These are phyloP conservation scores for Pleurotus tuber-regium DNA, from an alignment of 768 basidiomycete species.

Conservation along the genomic window DNA sequence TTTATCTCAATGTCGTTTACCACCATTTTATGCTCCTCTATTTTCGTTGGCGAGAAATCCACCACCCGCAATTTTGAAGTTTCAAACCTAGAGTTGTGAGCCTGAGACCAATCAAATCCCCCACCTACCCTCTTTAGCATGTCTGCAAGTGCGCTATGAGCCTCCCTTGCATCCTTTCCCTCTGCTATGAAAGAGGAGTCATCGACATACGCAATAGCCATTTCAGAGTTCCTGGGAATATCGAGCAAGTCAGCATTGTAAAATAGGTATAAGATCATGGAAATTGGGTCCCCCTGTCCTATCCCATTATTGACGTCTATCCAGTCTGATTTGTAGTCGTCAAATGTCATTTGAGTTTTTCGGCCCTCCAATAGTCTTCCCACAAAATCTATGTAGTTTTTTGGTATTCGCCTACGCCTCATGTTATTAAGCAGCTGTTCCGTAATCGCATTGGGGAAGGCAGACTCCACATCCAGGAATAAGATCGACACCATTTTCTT, in stretches of 20 bases:
- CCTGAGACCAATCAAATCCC: too few relatives aligned
- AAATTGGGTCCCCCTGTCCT: slow-evolving; percentile 24
- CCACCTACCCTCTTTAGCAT: too few relatives aligned
- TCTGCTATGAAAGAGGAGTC: too few relatives aligned
- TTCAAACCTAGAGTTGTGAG: too few relatives aligned
- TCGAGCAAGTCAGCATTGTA: slow-evolving; percentile 24
- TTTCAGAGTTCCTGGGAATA: too few relatives aligned
- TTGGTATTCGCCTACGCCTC: slow-evolving; percentile 19
- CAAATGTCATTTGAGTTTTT: slow-evolving; percentile 22
- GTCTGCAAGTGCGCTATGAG: too few relatives aligned
- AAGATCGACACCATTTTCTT: slow-evolving; percentile 21
- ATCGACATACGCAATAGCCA: too few relatives aligned
- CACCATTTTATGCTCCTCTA: too few relatives aligned
- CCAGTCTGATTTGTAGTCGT: slow-evolving; percentile 21
- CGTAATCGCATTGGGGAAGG: slow-evolving; percentile 22
- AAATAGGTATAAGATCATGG: slow-evolving; percentile 24
- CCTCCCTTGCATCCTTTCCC: too few relatives aligned
- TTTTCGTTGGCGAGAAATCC: too few relatives aligned
- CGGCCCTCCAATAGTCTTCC: slow-evolving; percentile 15
- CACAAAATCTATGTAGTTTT: slow-evolving; percentile 15
- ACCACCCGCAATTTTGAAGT: too few relatives aligned
- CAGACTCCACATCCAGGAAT: slow-evolving; percentile 27
- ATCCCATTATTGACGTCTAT: slow-evolving; percentile 21
- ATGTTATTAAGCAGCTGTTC: slow-evolving; percentile 22
- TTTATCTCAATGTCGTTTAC: too few relatives aligned